These are phyloP conservation scores for Geopyxis carbonaria DNA, from an alignment of 495 filamentous ascomycete genomes.

Conservation along the genomic window DNA sequence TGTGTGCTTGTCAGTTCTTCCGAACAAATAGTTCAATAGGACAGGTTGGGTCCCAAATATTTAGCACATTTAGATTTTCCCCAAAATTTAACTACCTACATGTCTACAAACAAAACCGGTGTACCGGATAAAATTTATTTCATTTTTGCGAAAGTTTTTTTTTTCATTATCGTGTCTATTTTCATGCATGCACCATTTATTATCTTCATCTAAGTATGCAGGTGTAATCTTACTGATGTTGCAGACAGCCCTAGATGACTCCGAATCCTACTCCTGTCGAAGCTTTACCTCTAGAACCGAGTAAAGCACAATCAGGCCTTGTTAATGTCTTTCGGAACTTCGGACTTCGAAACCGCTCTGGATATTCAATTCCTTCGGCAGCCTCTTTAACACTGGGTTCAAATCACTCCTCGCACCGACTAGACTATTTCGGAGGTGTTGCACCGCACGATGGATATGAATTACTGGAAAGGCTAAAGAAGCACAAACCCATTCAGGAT, in stretches of 20 bases:
- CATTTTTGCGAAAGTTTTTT: background rate
- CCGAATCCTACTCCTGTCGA: slow-evolving; percentile 3
- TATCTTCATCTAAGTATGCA: background rate
- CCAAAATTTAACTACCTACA: too few relatives aligned
- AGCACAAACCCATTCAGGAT: slow-evolving; percentile 25
- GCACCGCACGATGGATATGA: slow-evolving; percentile 6
- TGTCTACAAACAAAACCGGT: too few relatives aligned
- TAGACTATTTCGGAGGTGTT: slow-evolving; percentile 14
- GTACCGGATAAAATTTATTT: too few relatives aligned
- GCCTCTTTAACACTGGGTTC: slow-evolving; percentile 10
- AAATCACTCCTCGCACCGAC: slow-evolving; percentile 8
- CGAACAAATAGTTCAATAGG: background rate
- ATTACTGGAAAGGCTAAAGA: slow-evolving; percentile 16
- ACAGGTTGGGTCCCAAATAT: background rate
- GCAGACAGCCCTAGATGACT: slow-evolving; percentile 6
- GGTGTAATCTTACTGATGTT: slow-evolving; percentile 1
- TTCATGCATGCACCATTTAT: background rate
- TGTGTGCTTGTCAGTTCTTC: too few relatives aligned
- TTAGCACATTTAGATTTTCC: background rate
- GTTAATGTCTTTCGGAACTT: slow-evolving; percentile 20
- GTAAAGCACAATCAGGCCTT: slow-evolving; percentile 16
- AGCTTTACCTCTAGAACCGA: slow-evolving; percentile 13
- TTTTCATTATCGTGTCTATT: background rate
- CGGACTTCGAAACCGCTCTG: slow-evolving; percentile 16
- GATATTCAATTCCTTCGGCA: slow-evolving; percentile 15